These are phyloP conservation scores for Vitis rupestris DNA, from an alignment of 164 flowering plant genomes.

Conservation along the genomic window DNA sequence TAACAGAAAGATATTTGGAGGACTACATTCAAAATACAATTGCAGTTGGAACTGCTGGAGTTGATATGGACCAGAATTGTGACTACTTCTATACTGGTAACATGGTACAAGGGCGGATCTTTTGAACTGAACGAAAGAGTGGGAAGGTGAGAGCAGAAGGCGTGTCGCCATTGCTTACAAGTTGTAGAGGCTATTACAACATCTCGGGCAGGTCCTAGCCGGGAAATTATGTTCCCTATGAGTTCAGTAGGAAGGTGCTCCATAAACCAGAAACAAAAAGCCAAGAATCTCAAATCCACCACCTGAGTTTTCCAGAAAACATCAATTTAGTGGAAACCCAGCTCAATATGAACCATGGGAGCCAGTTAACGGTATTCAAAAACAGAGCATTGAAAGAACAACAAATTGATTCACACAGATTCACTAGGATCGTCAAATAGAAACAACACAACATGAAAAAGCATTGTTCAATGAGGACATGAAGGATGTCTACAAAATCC, in stretches of 20 bases:
- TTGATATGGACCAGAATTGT: too few species aligned
- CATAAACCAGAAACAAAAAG: conserved; percentile 30
- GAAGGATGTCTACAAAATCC: too few species aligned
- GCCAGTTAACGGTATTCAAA: not conserved
- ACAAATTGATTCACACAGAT: not conserved
- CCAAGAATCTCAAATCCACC: not conserved
- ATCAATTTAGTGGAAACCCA: not conserved
- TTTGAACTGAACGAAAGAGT: conserved; percentile 65
- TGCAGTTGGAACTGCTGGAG: too few species aligned
- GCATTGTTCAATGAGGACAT: too few species aligned
- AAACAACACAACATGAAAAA: not conserved
- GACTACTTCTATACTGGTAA: too few species aligned
- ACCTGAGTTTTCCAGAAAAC: not conserved
- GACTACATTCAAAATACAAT: too few species aligned
- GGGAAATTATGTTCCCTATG: conserved; percentile 80
- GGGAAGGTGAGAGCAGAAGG: conserved; percentile 72
- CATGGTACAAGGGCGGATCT: conserved; percentile 75
- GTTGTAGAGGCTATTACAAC: conserved; percentile 85
- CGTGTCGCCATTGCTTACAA: conserved; percentile 84
- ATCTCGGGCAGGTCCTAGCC: conserved; percentile 84
- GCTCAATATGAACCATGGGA: not conserved
- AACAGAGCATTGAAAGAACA: not conserved
- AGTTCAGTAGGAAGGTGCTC: conserved; percentile 90
- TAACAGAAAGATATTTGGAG: too few species aligned
- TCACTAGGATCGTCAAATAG: not conserved